Evolutionary conservation across 2,329 filamentous ascomycete species (phyloP).

Genomic region (Volutella citrinella): DNA sequence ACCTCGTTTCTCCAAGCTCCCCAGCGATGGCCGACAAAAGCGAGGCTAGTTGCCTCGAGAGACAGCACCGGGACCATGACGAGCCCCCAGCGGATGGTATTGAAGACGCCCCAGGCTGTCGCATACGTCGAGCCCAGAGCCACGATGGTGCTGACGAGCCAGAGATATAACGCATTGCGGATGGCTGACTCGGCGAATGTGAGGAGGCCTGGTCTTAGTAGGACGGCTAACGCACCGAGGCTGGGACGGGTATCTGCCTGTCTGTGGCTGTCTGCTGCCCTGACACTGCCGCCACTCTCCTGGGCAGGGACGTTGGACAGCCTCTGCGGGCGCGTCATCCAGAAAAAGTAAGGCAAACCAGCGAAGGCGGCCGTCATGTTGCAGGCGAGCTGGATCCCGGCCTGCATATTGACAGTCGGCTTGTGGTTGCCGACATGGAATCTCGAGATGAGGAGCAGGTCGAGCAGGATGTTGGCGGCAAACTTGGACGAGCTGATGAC

Average conservation of each 20-base stretch:
- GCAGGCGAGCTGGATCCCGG: slow-evolving; percentile 60
- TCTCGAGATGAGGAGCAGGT: slow-evolving; percentile 63
- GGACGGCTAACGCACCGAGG: slow-evolving; percentile 42
- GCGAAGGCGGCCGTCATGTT: slow-evolving; percentile 51
- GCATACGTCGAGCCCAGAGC: slow-evolving; percentile 62
- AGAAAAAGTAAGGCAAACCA: slow-evolving; percentile 60
- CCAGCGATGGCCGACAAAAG: slow-evolving; percentile 68
- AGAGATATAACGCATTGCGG: slow-evolving; percentile 68
- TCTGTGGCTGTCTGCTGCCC: too few species aligned
- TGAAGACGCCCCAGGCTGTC: slow-evolving; percentile 72
- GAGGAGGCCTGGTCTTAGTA: slow-evolving; percentile 55
- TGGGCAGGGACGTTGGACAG: slow-evolving; percentile 31
- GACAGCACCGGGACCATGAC: slow-evolving; percentile 71
- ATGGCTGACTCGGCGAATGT: slow-evolving; percentile 64
- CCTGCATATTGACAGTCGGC: slow-evolving; percentile 64
- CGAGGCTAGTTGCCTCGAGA: slow-evolving; percentile 61
- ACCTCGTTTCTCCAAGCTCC: slow-evolving; percentile 43
- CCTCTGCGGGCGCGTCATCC: too few species aligned
- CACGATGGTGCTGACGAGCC: slow-evolving; percentile 65
- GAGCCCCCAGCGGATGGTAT: slow-evolving; percentile 70
- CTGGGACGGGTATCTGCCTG: slow-evolving; percentile 34
- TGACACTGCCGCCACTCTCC: not conserved
- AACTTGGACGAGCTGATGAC: slow-evolving; percentile 64
- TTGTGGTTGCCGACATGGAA: slow-evolving; percentile 55
- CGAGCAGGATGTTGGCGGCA: slow-evolving; percentile 62